Evolutionary conservation across 1,284 basidiomycete genomes (phyloP), one percentile per base, ranked within the genome.

Genomic region (Phylloporus gajari): DNA sequence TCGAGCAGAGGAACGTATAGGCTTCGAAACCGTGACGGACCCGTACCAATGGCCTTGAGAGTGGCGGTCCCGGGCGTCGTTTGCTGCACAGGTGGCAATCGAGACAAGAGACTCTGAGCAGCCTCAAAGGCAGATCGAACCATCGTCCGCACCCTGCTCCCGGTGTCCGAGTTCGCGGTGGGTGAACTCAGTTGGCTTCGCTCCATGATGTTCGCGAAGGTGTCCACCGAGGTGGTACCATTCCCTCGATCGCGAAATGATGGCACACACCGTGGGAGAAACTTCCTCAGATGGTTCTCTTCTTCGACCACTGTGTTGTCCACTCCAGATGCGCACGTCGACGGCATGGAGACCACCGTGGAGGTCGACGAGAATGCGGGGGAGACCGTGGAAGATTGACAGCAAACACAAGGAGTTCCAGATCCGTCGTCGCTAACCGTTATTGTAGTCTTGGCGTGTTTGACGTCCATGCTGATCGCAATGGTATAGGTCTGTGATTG

Each of bases 401-500:
- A n/a, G n/a, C 35, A 59, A 59, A 13, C 63, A 1, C 44, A 30
- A 15, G 12, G 35, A 13, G 1, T 38, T 25, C n/a, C n/a, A n/a
- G 32, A 30, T 19, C 35, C 61, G 8, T 68, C 59, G 4, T 11
- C 15, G 2, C 51, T 48, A 19, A 51, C 53, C 8, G 30, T 60
- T 1, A 40, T 30, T 23, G 42, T n/a, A 4, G 58, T 67, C 35
- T 63, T 38, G 59, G 38, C 23, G 25, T 62, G 38, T 9, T 61
- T 30, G 13, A 32, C 40, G 11, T 51, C 44, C 13, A 23, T 23
- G 15, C n/a, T 13, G n/a, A 68, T 17, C 1, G 65, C 56, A 8
- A 75, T 59, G 2, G 25, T 58, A 73, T 67, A 67, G 27, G 23
- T 75, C 38, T 62, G 76, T 1, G 70, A 72, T 17, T 44, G 68